Evolutionary conservation across 169 alveolate genomes (phyloP).

Genomic region (Plasmodium blacklocki): DNA sequence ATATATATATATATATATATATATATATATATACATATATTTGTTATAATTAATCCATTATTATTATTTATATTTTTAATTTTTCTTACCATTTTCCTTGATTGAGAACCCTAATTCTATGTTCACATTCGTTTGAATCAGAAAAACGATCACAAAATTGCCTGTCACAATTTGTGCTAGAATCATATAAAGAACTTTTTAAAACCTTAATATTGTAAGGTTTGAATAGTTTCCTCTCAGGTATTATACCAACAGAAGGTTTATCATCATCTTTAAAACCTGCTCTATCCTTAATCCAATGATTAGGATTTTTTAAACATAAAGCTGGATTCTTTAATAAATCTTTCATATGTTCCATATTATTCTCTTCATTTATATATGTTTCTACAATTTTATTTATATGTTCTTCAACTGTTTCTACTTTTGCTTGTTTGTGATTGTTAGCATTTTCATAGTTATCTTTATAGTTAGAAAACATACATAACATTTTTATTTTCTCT

Average conservation of each 20-base stretch:
- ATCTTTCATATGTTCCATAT: constrained; percentile 52
- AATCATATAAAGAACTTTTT: constrained; percentile 32
- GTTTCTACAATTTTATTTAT: constrained; percentile 14
- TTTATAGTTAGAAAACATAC: constrained; percentile 45
- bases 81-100: constrained; percentile 59
- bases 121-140: constrained; percentile 57
- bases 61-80: not conserved
- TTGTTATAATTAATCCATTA: not conserved
- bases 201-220: constrained; percentile 17
- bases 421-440: constrained; percentile 36
- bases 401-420: constrained; percentile 31
- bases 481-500: constrained; percentile 28
- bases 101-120: constrained; percentile 48
- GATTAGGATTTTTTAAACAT: constrained; percentile 47
- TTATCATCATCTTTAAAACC: constrained; percentile 43
- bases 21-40: not conserved
- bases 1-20: not conserved
- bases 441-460: constrained; percentile 64
- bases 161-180: constrained; percentile 25
- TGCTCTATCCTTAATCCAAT: constrained; percentile 52
- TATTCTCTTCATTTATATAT: constrained; percentile 19
- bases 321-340: constrained; percentile 47
- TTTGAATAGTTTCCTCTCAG: constrained; percentile 44
- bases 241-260: constrained; percentile 59
- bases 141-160: constrained; percentile 42